phyloP scores from a whole-genome alignment of 208 protist genomes.

The Dictyostelium gargantuum region DNA sequence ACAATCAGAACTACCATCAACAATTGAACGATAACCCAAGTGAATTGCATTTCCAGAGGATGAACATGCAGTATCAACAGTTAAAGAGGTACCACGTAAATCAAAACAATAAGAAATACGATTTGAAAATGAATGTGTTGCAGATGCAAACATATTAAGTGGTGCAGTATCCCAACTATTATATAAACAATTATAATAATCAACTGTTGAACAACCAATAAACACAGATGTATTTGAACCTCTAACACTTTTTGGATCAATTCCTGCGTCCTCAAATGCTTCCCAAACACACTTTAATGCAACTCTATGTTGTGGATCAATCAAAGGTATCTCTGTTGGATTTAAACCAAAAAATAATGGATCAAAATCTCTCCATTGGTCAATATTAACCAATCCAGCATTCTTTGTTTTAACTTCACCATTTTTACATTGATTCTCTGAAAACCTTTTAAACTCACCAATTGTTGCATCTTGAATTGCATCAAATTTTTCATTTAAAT shows the following conservation, averaged over 20 bases:
- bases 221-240: constrained; percentile 10
- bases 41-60: constrained; percentile 82
- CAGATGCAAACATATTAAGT: neutral
- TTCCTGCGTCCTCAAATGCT: neutral
- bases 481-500: constrained; percentile 29
- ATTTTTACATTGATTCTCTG: too few relatives aligned
- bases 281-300: constrained; percentile 44
- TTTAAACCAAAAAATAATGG: constrained; percentile 69
- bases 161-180: neutral
- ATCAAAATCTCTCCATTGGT: constrained; percentile 63
- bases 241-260: neutral
- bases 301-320: constrained; percentile 75
- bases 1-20: constrained; percentile 56
- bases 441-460: too few relatives aligned
- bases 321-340: constrained; percentile 37
- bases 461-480: too few relatives aligned
- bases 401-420: too few relatives aligned
- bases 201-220: neutral
- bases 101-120: constrained; percentile 83
- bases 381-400: neutral
- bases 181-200: neutral
- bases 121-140: constrained; percentile 16
- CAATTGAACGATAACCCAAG: constrained; percentile 28
- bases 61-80: constrained; percentile 88
- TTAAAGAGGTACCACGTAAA: constrained; percentile 82